phyloP scores from a whole-genome alignment of 768 basidiomycete species.

The Xerocomus potaroensis region DNA sequence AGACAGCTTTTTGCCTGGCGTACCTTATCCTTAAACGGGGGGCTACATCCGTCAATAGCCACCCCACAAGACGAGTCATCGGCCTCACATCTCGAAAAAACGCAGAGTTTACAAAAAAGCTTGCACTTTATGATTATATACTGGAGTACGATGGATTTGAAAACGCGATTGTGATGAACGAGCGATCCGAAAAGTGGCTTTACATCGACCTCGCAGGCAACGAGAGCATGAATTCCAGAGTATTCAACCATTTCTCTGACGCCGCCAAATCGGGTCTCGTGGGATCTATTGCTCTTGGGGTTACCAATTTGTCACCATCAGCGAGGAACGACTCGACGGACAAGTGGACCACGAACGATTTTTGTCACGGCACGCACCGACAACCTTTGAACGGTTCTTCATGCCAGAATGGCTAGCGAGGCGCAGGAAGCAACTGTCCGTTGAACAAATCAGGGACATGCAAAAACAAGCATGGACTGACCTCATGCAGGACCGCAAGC shows the following conservation, averaged over 20 bases:
- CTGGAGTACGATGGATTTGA: constrained; percentile 49
- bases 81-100: constrained; percentile 62
- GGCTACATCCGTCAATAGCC: background rate
- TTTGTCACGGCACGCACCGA: constrained; percentile 11
- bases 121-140: constrained; percentile 56
- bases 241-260: constrained; percentile 38
- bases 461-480: constrained; percentile 58
- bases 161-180: constrained; percentile 28
- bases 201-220: constrained; percentile 67
- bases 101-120: constrained; percentile 46
- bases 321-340: constrained; percentile 29
- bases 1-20: constrained; percentile 68
- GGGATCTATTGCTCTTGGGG: constrained; percentile 46
- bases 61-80: constrained; percentile 36
- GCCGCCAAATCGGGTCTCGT: constrained; percentile 26
- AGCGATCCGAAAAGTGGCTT: constrained; percentile 40
- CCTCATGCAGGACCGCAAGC: constrained; percentile 50
- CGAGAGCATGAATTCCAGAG: constrained; percentile 41
- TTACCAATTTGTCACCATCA: constrained; percentile 53
- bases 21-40: constrained; percentile 52
- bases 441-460: constrained; percentile 42
- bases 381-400: constrained; percentile 52
- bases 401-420: constrained; percentile 65
- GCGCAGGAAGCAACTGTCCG: constrained; percentile 45
- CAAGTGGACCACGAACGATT: constrained; percentile 39